phyloP scores from a whole-genome alignment of 257 asterid genomes.

The Solanum chilense region DNA sequence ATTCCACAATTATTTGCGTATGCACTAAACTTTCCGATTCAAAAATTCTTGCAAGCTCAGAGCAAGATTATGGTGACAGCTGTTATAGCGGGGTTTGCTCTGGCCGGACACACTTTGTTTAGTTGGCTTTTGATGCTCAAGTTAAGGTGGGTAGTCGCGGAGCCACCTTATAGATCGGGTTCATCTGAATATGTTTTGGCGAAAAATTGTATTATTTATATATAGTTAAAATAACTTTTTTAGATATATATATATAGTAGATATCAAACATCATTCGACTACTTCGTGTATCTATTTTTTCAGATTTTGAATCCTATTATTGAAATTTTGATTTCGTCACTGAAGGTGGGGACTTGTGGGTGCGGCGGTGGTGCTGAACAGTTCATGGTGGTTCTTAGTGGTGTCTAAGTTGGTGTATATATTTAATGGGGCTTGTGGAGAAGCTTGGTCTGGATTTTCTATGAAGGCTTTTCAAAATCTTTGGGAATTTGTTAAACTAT shows the following conservation, averaged over 20 bases:
- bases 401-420: neutral
- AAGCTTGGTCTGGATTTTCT: neutral
- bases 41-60: neutral
- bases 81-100: neutral
- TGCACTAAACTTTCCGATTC: neutral
- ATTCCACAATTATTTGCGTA: neutral
- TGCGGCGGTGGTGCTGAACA: neutral
- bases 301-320: too few species aligned
- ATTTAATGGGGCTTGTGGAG: neutral
- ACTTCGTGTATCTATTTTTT: too few species aligned
- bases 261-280: too few species aligned
- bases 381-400: neutral
- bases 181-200: rapidly evolving
- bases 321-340: too few species aligned
- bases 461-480: neutral
- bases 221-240: too few species aligned
- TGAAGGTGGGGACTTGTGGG: neutral
- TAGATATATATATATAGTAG: too few species aligned
- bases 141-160: neutral
- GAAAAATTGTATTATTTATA: too few species aligned
- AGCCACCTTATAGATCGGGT: too few species aligned
- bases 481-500: neutral
- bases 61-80: neutral
- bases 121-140: neutral
- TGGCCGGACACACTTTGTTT: neutral